phyloP scores from a whole-genome alignment of 2,329 filamentous ascomycete genomes.

The Talaromyces sp. region DNA sequence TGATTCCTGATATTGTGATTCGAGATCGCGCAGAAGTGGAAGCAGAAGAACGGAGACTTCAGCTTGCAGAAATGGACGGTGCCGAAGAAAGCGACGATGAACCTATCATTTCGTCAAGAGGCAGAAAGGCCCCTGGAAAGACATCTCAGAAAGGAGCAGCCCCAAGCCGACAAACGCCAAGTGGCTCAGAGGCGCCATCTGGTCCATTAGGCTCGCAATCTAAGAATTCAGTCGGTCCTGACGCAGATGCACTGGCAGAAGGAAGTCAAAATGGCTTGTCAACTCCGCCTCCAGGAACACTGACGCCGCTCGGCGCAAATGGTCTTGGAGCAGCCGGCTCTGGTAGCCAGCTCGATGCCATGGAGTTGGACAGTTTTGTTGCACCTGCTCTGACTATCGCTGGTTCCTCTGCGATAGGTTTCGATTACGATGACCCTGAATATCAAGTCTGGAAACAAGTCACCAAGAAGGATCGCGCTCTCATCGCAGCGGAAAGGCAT shows the following conservation, averaged over 20 bases:
- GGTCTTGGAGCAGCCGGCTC: slow-evolving; percentile 57
- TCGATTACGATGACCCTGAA: slow-evolving; percentile 80
- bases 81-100: slow-evolving; percentile 94
- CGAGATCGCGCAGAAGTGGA: slow-evolving; percentile 91
- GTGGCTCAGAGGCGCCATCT: slow-evolving; percentile 75
- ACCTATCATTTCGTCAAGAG: slow-evolving; percentile 95
- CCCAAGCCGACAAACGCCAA: slow-evolving; percentile 67
- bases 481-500: slow-evolving; percentile 79
- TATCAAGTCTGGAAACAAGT: slow-evolving; percentile 99
- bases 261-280: slow-evolving; percentile 77
- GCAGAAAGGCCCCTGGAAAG: slow-evolving; percentile 77
- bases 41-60: slow-evolving; percentile 74
- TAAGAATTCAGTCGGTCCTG: slow-evolving; percentile 53
- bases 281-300: slow-evolving; percentile 73
- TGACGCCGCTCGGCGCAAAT: slow-evolving; percentile 70
- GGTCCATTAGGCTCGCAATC: slow-evolving; percentile 47
- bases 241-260: slow-evolving; percentile 71
- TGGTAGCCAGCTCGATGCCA: slow-evolving; percentile 73
- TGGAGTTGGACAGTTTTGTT: slow-evolving; percentile 75
- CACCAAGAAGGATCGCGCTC: slow-evolving; percentile 90
- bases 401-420: slow-evolving; percentile 66
- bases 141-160: slow-evolving; percentile 67
- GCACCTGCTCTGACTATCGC: slow-evolving; percentile 66
- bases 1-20: slow-evolving; percentile 90
- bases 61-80: slow-evolving; percentile 74